Evolutionary conservation across 2,329 filamentous ascomycete genomes (phyloP).

Genomic region (Arthrobotrys sinensis): DNA sequence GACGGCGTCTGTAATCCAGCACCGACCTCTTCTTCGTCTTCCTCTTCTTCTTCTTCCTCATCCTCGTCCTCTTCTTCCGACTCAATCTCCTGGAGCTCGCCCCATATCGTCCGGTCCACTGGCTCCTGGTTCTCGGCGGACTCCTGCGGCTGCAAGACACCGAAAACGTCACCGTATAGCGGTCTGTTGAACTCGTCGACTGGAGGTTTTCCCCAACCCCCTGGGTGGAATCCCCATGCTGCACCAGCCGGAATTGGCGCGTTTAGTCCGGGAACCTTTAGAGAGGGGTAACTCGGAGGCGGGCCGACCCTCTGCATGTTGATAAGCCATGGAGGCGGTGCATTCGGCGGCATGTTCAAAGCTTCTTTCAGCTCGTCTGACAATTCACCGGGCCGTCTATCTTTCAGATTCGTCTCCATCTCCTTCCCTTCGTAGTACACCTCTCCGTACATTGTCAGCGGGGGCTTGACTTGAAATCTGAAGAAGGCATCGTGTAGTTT

Average conservation of each 20-base stretch:
- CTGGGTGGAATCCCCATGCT: constrained; percentile 94
- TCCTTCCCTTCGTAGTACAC: constrained; percentile 99
- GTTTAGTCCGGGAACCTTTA: constrained; percentile 94
- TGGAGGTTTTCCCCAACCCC: constrained; percentile 95
- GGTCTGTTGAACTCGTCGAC: constrained; percentile 93
- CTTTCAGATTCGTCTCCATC: constrained; percentile 92
- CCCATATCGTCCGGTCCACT: constrained; percentile 90
- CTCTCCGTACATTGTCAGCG: constrained; percentile 93
- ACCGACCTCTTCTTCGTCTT: constrained; percentile 75
- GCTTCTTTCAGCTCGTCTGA: constrained; percentile 92
- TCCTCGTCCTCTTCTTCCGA: constrained; percentile 81
- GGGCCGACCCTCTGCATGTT: constrained; percentile 95
- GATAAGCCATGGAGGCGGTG: constrained; percentile 96
- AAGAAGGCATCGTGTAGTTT: constrained; percentile 99
- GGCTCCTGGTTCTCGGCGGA: constrained; percentile 79
- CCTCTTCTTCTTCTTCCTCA: constrained; percentile 75
- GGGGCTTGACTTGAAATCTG: constrained; percentile 95
- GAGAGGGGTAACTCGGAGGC: constrained; percentile 92
- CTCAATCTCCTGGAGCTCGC: constrained; percentile 74
- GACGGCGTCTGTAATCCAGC: constrained; percentile 80
- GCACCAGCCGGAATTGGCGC: constrained; percentile 90
- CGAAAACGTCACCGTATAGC: constrained; percentile 94
- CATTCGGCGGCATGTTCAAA: constrained; percentile 90
- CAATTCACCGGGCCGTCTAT: constrained; percentile 90
- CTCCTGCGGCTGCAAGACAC: constrained; percentile 77